These are phyloP conservation scores for Lomentospora prolificans DNA, from an alignment of 2,329 filamentous ascomycete species.

Conservation along the genomic window DNA sequence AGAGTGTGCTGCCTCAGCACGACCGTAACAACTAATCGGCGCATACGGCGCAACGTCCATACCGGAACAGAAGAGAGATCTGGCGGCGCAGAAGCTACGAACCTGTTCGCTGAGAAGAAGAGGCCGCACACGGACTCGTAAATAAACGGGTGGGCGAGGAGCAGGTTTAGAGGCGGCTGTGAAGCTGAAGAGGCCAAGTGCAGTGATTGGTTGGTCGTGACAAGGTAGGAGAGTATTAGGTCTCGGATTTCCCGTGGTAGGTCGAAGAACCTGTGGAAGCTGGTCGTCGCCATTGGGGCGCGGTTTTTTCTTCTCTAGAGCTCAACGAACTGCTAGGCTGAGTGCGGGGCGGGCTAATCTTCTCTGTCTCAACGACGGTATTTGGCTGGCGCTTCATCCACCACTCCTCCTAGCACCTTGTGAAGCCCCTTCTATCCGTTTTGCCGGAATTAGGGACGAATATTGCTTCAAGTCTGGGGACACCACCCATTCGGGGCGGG, in stretches of 20 bases:
- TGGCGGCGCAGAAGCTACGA: background rate
- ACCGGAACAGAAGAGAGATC: conserved; percentile 36
- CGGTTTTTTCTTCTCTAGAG: too few relatives aligned
- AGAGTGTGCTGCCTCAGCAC: background rate
- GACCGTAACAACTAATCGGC: conserved; percentile 51
- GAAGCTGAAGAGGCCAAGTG: conserved; percentile 47
- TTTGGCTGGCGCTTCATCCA: too few relatives aligned
- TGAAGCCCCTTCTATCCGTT: too few relatives aligned
- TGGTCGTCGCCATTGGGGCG: background rate
- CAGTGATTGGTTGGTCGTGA: conserved; percentile 50
- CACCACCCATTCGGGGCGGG: too few relatives aligned
- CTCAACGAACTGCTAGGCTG: too few relatives aligned
- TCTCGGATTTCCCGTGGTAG: conserved; percentile 56
- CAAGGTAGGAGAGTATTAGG: conserved; percentile 28
- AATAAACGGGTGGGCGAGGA: conserved; percentile 37
- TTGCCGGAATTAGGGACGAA: too few relatives aligned
- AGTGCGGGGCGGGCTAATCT: too few relatives aligned
- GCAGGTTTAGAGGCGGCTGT: conserved; percentile 40
- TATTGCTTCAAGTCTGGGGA: too few relatives aligned
- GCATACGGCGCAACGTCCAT: conserved; percentile 48
- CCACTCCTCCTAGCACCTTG: too few relatives aligned
- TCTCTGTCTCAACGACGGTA: too few relatives aligned
- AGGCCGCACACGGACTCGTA: conserved; percentile 44
- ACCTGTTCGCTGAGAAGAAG: conserved; percentile 14
- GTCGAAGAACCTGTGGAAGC: conserved; percentile 7